Percentiles rank a stretch among this genome's conserved stretches.
These are phyloP conservation scores for Coemansia sp. DNA, from an alignment of 192 early-diverging fungal species.

Conservation along the genomic window DNA sequence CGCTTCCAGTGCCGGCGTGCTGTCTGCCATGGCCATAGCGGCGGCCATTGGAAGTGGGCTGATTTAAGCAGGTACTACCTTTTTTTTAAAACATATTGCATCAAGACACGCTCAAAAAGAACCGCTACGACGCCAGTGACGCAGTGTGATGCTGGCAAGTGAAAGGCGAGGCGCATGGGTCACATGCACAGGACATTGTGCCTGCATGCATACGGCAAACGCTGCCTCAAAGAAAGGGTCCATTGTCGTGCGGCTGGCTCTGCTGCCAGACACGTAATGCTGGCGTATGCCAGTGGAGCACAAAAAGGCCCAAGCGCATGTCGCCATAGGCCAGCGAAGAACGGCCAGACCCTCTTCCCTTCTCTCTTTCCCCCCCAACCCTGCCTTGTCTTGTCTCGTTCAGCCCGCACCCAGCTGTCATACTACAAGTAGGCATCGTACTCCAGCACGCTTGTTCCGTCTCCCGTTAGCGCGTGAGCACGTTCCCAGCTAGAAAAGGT, in stretches of 20 bases:
- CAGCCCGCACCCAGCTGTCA: background rate
- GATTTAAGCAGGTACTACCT: background rate
- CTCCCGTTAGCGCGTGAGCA: background rate
- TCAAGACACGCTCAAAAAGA: background rate
- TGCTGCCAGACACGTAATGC: background rate
- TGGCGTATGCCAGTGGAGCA: background rate
- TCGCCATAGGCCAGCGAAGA: background rate
- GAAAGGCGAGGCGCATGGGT: background rate
- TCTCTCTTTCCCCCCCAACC: background rate
- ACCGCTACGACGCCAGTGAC: background rate
- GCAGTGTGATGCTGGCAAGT: background rate
- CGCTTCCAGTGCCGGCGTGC: background rate
- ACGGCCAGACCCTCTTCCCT: background rate
- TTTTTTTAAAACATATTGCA: background rate
- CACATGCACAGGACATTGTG: constrained; percentile 1
- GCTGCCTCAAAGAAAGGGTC: background rate
- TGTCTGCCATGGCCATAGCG: constrained; percentile 12
- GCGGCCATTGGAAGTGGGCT: background rate
- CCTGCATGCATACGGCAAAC: background rate
- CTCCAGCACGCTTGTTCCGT: background rate
- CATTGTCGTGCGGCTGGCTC: background rate
- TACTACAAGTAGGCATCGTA: background rate
- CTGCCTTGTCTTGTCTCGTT: constrained; percentile 3
- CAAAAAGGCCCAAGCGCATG: background rate
- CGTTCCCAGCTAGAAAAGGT: background rate